Conservation (phyloP, 768 basidiomycete genomes). For the Nidularia pulvinata region DNA sequence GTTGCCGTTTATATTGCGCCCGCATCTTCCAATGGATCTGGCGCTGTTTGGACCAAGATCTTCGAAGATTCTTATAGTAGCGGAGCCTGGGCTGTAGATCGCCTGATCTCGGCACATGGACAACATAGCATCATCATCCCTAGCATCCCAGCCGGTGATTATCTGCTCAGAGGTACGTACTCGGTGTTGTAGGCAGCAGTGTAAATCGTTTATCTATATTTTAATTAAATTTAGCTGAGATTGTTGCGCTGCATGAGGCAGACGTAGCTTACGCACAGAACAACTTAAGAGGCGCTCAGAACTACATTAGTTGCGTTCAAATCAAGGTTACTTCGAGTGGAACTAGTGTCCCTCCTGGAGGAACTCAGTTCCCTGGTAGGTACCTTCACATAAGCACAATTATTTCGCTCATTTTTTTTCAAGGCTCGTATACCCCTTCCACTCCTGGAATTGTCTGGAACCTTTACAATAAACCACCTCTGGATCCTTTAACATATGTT, state of each 20-base stretch:
- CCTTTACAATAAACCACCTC: conserved; percentile 1
- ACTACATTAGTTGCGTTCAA: conserved; percentile 41
- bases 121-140: conserved; percentile 7
- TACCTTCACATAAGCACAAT: neutral
- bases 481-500: conserved; percentile 7
- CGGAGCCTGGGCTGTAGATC: conserved; percentile 4
- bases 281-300: conserved; percentile 32
- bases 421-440: conserved; percentile 6
- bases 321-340: conserved; percentile 23
- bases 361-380: conserved; percentile 11
- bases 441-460: conserved; percentile 14
- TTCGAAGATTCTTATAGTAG: conserved; percentile 5
- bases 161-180: conserved; percentile 4
- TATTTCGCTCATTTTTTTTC: neutral
- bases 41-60: conserved; percentile 6
- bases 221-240: conserved; percentile 24
- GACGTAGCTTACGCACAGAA: conserved; percentile 5
- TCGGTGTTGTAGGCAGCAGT: neutral
- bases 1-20: conserved; percentile 7
- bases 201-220: conserved; percentile 20
- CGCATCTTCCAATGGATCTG: conserved; percentile 1
- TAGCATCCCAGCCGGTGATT: conserved; percentile 7
- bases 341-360: conserved; percentile 9
- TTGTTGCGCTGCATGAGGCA: conserved; percentile 13
- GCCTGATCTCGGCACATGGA: conserved; percentile 2